Evolutionary conservation across 176 grass and related monocot genomes (phyloP), one percentile per base, ranked within the genome.

Genomic region (Pontederia paniculata): DNA sequence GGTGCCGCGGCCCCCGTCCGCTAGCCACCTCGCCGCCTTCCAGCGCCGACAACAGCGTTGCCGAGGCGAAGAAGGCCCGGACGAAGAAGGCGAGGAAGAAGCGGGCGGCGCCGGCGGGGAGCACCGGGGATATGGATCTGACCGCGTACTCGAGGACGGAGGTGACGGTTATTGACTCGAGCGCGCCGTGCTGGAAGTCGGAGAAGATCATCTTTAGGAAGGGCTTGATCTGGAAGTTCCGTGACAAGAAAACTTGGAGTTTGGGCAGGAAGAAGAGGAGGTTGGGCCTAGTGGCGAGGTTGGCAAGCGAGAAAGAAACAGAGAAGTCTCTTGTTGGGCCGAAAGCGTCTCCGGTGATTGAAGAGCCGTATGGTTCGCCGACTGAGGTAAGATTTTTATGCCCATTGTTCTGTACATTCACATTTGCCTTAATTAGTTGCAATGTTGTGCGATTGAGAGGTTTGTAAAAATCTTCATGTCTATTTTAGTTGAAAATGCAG

Each of bases 121-220:
- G 77, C 67, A 42, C 72, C 44, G 55, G 21, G 28, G 47, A 45
- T 12, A 51, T 58, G 48, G 69, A 72, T 57, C 50, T 53, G 18
- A 48, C 57, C 1, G 48, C 42, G 57, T 71, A 37, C 44, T 68
- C 66, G 51, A 71, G 45, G 73, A 88, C 77, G 0, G 80, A 98
- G 28, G 83, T 89, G 31, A 88, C 83, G 6, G 70, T 98, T n/a
- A 98, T 98, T 37, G 93, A 98, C 48, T 91, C 86, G 23, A 88
- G 93, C 72, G 74, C 62, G 23, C 49, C 77, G 5, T 80, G 80
- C 1, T 98, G 86, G 86, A 91, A 88, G 58, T 72, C 66, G 0
- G 60, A 69, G 45, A 91, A 98, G 72, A 20, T 91, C 45, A 74
- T 98, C 10, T 54, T 84, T 63, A 74, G 75, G 58, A 84, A 73